Conservation (phyloP, 257 asterid species). For the Ilex aquifolium region DNA sequence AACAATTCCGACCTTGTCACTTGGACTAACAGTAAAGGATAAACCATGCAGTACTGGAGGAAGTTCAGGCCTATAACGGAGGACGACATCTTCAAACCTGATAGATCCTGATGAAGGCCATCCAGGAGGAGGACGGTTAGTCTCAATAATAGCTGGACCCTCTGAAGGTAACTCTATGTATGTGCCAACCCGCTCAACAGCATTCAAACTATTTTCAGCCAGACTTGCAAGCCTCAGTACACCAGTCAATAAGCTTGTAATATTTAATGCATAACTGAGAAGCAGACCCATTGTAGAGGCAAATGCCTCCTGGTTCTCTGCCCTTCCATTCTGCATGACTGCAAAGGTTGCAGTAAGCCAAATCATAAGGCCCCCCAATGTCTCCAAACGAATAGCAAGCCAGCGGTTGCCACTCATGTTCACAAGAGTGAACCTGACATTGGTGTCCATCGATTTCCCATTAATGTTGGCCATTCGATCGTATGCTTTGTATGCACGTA, state of each 20-base stretch:
- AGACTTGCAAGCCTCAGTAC: background rate
- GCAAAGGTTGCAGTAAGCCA: conserved; percentile 4
- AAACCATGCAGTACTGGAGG: background rate
- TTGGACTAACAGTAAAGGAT: background rate
- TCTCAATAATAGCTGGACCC: background rate
- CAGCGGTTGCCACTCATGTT: background rate
- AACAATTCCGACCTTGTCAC: conserved; percentile 1
- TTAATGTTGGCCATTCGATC: conserved; percentile 3
- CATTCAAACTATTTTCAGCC: background rate
- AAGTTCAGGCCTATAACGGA: conserved; percentile 1
- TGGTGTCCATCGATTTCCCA: conserved; percentile 1
- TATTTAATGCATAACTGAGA: background rate
- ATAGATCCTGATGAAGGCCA: conserved; percentile 1
- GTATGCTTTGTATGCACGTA: conserved; percentile 3
- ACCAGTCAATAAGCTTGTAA: background rate
- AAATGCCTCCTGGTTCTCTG: background rate
- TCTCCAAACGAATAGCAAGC: background rate
- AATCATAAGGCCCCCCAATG: background rate
- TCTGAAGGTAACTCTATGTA: conserved; percentile 1
- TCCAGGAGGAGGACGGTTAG: background rate
- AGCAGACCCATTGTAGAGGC: conserved; percentile 3
- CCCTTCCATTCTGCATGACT: conserved; percentile 1
- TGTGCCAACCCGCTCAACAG: conserved; percentile 1
- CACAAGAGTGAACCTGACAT: background rate
- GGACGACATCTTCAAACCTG: background rate